A percentile compares a stretch with the other conserved stretches of the same genome.
These are phyloP conservation scores for Cladophialophora yegresii DNA, from an alignment of 2,329 filamentous ascomycete species.

Conservation along the genomic window DNA sequence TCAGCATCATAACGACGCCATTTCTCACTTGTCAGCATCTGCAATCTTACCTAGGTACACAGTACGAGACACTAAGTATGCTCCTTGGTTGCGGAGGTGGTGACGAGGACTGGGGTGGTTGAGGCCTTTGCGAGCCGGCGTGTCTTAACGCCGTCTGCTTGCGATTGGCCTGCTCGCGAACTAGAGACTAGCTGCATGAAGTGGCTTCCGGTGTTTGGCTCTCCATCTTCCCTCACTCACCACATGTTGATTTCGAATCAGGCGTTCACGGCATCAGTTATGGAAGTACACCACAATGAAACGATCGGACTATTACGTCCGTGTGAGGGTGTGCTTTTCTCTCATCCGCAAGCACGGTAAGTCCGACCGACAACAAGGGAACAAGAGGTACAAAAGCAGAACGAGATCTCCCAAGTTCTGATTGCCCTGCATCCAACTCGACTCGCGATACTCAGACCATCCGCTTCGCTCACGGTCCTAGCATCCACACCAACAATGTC, in stretches of 20 bases:
- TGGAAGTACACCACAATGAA: neutral
- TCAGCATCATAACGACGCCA: neutral
- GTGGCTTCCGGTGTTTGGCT: neutral
- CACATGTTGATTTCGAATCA: neutral
- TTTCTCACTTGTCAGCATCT: neutral
- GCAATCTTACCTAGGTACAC: neutral
- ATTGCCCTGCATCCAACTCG: neutral
- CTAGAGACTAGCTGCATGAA: slow-evolving; percentile 30
- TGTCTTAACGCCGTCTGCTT: neutral
- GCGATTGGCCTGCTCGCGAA: slow-evolving; percentile 28
- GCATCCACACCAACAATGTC: slow-evolving; percentile 1
- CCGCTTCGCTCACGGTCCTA: neutral
- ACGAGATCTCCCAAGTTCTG: neutral
- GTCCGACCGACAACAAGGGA: slow-evolving; percentile 1
- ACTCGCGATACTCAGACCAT: neutral
- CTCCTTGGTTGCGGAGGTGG: too few species aligned
- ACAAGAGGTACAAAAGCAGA: neutral
- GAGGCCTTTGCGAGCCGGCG: neutral
- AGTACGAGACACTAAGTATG: too few species aligned
- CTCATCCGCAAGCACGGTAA: slow-evolving; percentile 10
- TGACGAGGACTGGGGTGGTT: neutral
- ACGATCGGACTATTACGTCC: neutral
- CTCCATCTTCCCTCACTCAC: neutral
- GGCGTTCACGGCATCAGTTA: neutral
- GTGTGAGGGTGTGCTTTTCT: neutral